Base-by-base conservation (phyloP, 768 basidiomycete genomes). In the Rhodotorula babjevae region DNA sequence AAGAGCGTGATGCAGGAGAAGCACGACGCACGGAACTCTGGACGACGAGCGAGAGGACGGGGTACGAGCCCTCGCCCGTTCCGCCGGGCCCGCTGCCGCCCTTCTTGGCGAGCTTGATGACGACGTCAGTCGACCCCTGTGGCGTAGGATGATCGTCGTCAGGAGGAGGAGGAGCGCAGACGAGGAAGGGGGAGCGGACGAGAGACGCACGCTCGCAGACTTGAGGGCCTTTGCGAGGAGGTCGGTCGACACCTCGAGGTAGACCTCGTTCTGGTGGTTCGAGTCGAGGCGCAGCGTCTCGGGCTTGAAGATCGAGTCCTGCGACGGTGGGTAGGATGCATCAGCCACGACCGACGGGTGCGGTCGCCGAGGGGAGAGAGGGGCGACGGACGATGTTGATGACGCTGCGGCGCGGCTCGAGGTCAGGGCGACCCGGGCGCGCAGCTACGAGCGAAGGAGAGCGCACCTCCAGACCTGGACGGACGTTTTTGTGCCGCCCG, bases 101-200 rank as follows among this genome's bases (percentile, higher is more conserved):
- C 81, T 91, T 91, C 83, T 94, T 94, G 19, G 91, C 90, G 6
- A 93, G 84, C 81, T 90, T 92, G 85, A 93, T 87, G 63, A 89
- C 84, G 47, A 90, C 85, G 53, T 91, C 87, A 0, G 84, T 81
- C 0, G 85, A 0, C 83, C 82, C 23, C 86, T 83, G 0, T 86
- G 84, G 15, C 15, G 5, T 7, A 27, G 2, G 25, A 5, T 36
- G 36, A 9, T 36, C 36, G 36, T 5, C 36, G 36, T 36, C 4
- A 9, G 9, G 36, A 36, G 36, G 36, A 36, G 9, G 36, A 5
- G 58, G 25, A 19, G 29, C 25, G 31, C 11, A 47, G 15, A n/a
- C 0, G 42, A 3, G 53, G 63, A 40, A 50, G 19, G 49, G 4
- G 23, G 4, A 21, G 49, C n/a, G n/a, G n/a, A n/a, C n/a, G n/a